These are phyloP conservation scores for Bretschneidera sinensis DNA, from an alignment of 345 rosid species.

Conservation along the genomic window DNA sequence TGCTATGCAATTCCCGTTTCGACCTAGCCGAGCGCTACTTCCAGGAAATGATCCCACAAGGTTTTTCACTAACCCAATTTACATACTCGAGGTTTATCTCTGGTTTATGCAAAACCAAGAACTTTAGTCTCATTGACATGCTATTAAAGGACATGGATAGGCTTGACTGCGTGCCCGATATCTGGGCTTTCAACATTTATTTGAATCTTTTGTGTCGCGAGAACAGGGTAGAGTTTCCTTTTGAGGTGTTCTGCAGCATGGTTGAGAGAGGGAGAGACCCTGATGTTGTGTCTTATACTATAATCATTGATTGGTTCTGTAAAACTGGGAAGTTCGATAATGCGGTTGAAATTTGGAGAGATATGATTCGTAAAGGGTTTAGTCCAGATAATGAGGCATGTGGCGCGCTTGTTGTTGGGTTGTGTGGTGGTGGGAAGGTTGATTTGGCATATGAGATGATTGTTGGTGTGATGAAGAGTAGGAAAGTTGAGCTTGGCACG, in stretches of 20 bases:
- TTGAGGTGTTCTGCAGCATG: constrained; percentile 57
- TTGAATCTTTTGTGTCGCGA: constrained; percentile 68
- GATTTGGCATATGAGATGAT: constrained; percentile 86
- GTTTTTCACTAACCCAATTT: constrained; percentile 72
- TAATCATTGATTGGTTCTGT: constrained; percentile 64
- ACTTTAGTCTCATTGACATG: constrained; percentile 49
- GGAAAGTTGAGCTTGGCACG: constrained; percentile 44
- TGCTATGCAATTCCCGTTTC: constrained; percentile 53
- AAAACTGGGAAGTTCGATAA: constrained; percentile 45
- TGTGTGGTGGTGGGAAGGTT: constrained; percentile 69
- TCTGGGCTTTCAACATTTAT: constrained; percentile 76
- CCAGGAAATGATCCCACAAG: constrained; percentile 52
- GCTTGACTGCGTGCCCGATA: constrained; percentile 60
- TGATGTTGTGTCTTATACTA: constrained; percentile 81
- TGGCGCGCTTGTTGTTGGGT: constrained; percentile 57
- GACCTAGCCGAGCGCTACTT: constrained; percentile 67
- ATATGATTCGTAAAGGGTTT: constrained; percentile 58
- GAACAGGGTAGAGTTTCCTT: constrained; percentile 41
- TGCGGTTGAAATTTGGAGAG: constrained; percentile 58
- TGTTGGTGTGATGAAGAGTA: constrained; percentile 55
- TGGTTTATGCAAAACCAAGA: constrained; percentile 58
- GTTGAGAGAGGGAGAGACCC: constrained; percentile 64
- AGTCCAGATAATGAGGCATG: constrained; percentile 59
- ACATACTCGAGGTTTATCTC: constrained; percentile 95
- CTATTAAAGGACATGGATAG: constrained; percentile 67